Base-by-base conservation (phyloP, 768 basidiomycete genomes). In the Mycena filopes region DNA sequence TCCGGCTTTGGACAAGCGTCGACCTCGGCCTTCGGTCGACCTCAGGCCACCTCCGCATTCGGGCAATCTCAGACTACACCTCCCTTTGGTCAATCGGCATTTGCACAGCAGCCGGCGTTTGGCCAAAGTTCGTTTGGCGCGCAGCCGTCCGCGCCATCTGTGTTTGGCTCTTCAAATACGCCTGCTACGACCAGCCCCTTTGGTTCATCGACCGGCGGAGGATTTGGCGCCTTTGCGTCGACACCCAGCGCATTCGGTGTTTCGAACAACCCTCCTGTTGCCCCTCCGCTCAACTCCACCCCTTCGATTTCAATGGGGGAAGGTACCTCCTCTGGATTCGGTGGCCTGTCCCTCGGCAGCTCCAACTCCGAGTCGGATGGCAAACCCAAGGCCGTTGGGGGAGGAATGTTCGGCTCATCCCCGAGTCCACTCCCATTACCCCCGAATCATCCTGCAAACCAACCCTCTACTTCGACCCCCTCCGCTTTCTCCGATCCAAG, bases 11-110 rank as follows among this genome's bases (percentile, higher is more conserved):
- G 66, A 36, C 72, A 58, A 53, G 41, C 38, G 62, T 65, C 36
- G 26, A 18, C 50, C 26, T 60, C 74, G n/a, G 55, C 69, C 13
- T 79, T 80, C 62, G 74, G 76, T 4, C 77, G 76, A 55, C 20
- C 70, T 42, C 57, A 59, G 29, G 43, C 76, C 25, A 67, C 77
- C 46, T 55, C 73, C 11, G 13, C 41, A 20, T 53, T 56, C 43
- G 40, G 63, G 25, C 71, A 55, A 59, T 28, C 33, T 66, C 66
- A 38, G 21, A 26, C 54, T n/a, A 70, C 42, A 21, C 36, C 81
- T 57, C 72, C 73, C 11, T 82, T 82, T 65, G 77, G 82, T 23
- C 77, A 72, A 25, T 71, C 79, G 26, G 75, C 78, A 15, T 81
- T 81, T 53, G 78, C 75, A 3, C 79, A 78, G 9, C 78, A 77